Base-by-base conservation (phyloP, 2,329 filamentous ascomycete species). In the Magnaporthiopsis poae region DNA sequence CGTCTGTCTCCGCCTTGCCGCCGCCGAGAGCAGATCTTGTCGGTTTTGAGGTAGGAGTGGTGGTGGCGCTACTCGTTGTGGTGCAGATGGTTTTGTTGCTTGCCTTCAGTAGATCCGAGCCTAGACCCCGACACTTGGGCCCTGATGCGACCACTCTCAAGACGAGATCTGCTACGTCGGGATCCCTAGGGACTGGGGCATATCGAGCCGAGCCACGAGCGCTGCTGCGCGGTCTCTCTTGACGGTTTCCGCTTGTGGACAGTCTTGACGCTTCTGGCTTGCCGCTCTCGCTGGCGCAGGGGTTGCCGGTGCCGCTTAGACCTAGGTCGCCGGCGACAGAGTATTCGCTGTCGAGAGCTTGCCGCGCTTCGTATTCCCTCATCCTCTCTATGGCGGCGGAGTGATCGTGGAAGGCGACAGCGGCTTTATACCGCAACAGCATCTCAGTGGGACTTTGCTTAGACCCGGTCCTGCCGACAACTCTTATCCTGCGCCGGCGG, bases 381-480 rank as follows among this genome's bases (percentile, higher is more conserved):
- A 13, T 18, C 33, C 36, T 31, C 31, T 27, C 25, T 5, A 29
- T 33, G 25, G 46, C 63, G 29, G 52, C 46, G 9, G 39, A 12
- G 46, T 65, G 46, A 31, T 46, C 33, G 59, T 61, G 25, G 59
- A 61, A 61, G 27, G 64, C 64, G 3, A 65, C 4, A 33, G 64
- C 64, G 12, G 56, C 64, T 56, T 65, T 65, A 15, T 65, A 36
- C 9, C 64, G 59, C n/a, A 65, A 29, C 33, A 65, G 64, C 11
- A 46, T 27, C 59, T 65, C 56, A 12, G 64, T 65, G 7, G 64
- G 64, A 35, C 64, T 65, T 59, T 61, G 64, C 59, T 61, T 61
- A 2, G 59, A 59, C 27, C 56, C 33, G n/a, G 64, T n/a, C n/a
- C 18, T 60, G 8, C 64, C 64, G 2, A 29, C 56, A 15, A 61